Base-by-base conservation (phyloP, 768 basidiomycete genomes). In the Paxillus rubicundulus region DNA sequence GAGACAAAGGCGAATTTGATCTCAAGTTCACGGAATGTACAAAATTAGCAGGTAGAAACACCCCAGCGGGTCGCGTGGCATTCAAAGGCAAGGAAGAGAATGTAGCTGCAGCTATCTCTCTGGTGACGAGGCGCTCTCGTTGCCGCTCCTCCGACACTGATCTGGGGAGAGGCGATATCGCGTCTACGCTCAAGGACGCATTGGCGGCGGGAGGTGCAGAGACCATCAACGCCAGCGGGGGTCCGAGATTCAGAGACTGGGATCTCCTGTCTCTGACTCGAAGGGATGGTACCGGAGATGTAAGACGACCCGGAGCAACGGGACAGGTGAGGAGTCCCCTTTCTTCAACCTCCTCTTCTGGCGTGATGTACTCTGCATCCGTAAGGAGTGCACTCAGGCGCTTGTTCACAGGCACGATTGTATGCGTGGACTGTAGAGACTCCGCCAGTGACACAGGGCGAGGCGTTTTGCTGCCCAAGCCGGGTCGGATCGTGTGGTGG, bases 401-500 rank as follows among this genome's bases (percentile, higher is more conserved):
- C 67, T 82, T 86, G 65, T 77, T 80, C 33, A 75, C 70, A 9
- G 85, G 85, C 3, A 88, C 84, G 51, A 90, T 72, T 17, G 89
- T 91, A 61, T 85, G 78, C 5, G 76, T 84, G 7, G 87, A 89
- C 45, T 87, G 86, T 49, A 88, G 72, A 1, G 87, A 89, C 55
- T 89, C 88, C 9, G 86, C 87, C 70, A 85, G 80, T 9, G 89
- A 91, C 30, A 88, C 86, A 4, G 89, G 89, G 14, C 89, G 77
- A 34, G 86, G 82, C 2, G 84, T 72, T 24, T 77, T 78, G 32
- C 64, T 67, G 36, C 75, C 76, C 12, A 80, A 74, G 14, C 68
- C 64, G 33, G 84, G 80, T 28, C 87, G 80, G 50, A 88, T 80
- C 17, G 88, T 90, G 56, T 80, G 80, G 63, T 85, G 83, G 61